Percentiles rank a stretch among this genome's conserved stretches.
These are phyloP conservation scores for Debaryomycetaceae sp. DNA, from an alignment of 1,139 yeast genomes.

Conservation along the genomic window DNA sequence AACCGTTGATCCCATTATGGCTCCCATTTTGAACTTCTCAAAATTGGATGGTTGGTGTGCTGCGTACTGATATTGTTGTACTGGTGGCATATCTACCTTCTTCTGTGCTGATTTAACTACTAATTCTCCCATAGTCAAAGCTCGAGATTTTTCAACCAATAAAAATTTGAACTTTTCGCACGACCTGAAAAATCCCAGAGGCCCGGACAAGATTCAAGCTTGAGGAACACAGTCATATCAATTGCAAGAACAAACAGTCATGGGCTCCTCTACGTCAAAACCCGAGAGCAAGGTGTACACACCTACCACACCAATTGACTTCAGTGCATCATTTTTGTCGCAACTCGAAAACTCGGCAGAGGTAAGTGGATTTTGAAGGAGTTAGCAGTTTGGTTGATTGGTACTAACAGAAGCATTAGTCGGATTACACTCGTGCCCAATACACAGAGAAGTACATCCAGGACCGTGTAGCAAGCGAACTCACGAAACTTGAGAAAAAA, in stretches of 20 bases:
- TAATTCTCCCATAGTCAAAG: not conserved
- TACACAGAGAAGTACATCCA: slow-evolving; percentile 75
- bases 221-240: slow-evolving; percentile 1
- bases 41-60: slow-evolving; percentile 85
- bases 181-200: not conserved
- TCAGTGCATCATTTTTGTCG: slow-evolving; percentile 63
- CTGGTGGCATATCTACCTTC: slow-evolving; percentile 68
- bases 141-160: not conserved
- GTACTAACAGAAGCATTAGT: slow-evolving; percentile 30
- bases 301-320: slow-evolving; percentile 74
- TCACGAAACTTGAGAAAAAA: slow-evolving; percentile 59
- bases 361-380: slow-evolving; percentile 24
- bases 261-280: slow-evolving; percentile 58
- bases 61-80: slow-evolving; percentile 67
- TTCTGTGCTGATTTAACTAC: not conserved
- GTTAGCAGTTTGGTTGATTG: not conserved
- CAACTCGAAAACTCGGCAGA: slow-evolving; percentile 73
- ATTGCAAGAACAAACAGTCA: slow-evolving; percentile 12
- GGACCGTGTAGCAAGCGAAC: slow-evolving; percentile 66
- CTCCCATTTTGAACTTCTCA: slow-evolving; percentile 97
- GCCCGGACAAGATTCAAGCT: slow-evolving; percentile 1
- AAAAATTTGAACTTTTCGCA: not conserved
- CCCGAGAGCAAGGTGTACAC: slow-evolving; percentile 65
- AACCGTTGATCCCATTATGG: slow-evolving; percentile 92
- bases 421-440: slow-evolving; percentile 81